Percentiles rank a stretch among this genome's conserved stretches.
phyloP scores from a whole-genome alignment of 148 eudicot species.

The Spergularia marina region DNA sequence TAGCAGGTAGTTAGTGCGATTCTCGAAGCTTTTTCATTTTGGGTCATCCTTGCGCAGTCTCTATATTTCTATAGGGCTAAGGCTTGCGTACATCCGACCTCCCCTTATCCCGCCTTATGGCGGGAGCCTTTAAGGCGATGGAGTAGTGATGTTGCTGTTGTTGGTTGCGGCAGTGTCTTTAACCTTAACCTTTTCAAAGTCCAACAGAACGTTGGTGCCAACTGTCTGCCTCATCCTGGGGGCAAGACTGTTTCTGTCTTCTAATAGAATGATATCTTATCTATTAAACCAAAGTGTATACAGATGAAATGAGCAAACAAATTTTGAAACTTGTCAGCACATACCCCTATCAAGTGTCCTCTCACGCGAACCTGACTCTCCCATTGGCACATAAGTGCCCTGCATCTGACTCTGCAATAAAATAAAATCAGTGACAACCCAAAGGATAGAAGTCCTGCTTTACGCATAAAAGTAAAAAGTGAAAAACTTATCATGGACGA shows the following conservation, averaged over 20 bases:
- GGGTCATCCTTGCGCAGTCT: no score
- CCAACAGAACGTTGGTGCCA: no score
- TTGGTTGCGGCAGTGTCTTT: neutral
- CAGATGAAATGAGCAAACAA: no score
- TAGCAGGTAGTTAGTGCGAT: no score
- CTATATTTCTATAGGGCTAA: no score
- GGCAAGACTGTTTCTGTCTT: neutral
- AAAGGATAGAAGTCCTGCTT: neutral
- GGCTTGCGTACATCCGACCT: no score
- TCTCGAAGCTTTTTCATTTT: no score
- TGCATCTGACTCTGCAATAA: slow-evolving; percentile 43
- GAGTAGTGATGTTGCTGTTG: no score
- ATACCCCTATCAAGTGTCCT: slow-evolving; percentile 61
- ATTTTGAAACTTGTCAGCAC: slow-evolving; percentile 1
- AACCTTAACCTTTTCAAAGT: no score
- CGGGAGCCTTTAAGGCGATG: no score
- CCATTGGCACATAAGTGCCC: slow-evolving; percentile 46
- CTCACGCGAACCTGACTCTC: slow-evolving; percentile 55
- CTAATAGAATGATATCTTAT: neutral
- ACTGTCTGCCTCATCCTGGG: neutral
- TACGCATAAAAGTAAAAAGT: neutral
- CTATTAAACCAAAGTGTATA: neutral
- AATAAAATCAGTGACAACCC: slow-evolving; percentile 2
- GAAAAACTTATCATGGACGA: slow-evolving; percentile 3
- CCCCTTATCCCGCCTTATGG: no score